Evolutionary conservation across 148 eudicot species (phyloP).

Genomic region (Silene latifolia): DNA sequence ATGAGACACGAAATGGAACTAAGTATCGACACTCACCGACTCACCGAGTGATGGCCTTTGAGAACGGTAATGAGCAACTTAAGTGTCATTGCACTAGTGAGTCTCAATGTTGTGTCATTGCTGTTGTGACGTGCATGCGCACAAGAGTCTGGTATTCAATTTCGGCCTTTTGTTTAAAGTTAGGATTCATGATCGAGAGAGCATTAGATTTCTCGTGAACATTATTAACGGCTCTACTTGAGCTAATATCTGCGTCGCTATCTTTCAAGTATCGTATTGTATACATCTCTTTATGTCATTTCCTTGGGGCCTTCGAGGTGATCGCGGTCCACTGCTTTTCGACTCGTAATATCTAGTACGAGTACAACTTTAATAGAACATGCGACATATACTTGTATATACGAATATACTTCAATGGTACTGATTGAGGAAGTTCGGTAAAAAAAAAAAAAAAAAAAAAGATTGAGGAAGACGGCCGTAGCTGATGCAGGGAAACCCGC

Average conservation of each 20-base stretch:
- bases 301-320: background rate
- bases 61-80: background rate
- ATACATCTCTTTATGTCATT: background rate
- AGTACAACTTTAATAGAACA: background rate
- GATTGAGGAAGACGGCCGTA: too few species aligned
- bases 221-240: background rate
- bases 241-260: background rate
- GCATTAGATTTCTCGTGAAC: slow-evolving; percentile 4
- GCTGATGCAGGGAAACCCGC: too few species aligned
- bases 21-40: too few species aligned
- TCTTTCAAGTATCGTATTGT: background rate
- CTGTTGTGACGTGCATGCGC: slow-evolving; percentile 2
- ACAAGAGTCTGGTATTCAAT: background rate
- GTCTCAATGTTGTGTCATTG: background rate
- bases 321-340: background rate
- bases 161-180: background rate
- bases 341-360: background rate
- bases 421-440: background rate
- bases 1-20: too few species aligned
- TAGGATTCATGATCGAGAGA: background rate
- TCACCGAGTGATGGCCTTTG: background rate
- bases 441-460: too few species aligned
- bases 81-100: background rate
- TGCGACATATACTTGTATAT: background rate
- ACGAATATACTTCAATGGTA: background rate